Percentiles rank a stretch among this genome's conserved stretches.
Evolutionary conservation across 2,329 filamentous ascomycete species (phyloP).

Genomic region (Paramyrothecium sp.): DNA sequence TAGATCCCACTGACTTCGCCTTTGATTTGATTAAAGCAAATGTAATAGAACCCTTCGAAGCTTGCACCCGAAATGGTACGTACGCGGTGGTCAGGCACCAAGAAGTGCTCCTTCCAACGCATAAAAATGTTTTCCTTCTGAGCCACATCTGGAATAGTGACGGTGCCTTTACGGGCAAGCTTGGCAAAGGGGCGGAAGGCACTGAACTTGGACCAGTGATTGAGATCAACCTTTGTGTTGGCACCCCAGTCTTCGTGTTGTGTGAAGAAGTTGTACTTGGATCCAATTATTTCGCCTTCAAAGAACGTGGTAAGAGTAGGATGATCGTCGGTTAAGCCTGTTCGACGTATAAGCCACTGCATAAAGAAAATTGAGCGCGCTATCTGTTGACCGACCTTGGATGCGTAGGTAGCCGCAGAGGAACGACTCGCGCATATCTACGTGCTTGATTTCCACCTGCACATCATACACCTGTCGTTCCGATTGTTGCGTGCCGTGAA

Average conservation of each 20-base stretch:
- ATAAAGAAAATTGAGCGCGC: not conserved
- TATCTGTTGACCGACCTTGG: conserved; percentile 62
- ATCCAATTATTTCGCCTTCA: conserved; percentile 95
- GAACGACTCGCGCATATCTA: conserved; percentile 91
- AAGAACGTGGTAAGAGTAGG: conserved; percentile 98
- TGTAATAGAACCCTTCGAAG: conserved; percentile 99
- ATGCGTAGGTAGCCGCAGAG: conserved; percentile 94
- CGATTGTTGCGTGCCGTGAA: conserved; percentile 87
- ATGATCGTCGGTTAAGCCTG: conserved; percentile 91
- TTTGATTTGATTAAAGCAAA: conserved; percentile 91
- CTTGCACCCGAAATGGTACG: conserved; percentile 89
- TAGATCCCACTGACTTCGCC: conserved; percentile 92
- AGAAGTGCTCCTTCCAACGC: conserved; percentile 98
- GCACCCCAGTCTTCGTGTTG: conserved; percentile 89
- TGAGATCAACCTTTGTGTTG: conserved; percentile 84
- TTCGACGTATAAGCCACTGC: not conserved
- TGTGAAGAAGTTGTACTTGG: conserved; percentile 91
- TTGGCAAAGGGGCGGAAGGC: conserved; percentile 76
- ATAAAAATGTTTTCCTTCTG: conserved; percentile 93
- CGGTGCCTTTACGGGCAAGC: conserved; percentile 54
- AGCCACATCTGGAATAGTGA: conserved; percentile 64
- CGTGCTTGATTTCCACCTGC: conserved; percentile 94
- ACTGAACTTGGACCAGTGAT: conserved; percentile 88
- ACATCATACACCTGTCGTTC: conserved; percentile 93
- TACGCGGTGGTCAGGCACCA: conserved; percentile 92